Conservation (phyloP, 1,284 basidiomycete species). For the Melampsora americana region DNA sequence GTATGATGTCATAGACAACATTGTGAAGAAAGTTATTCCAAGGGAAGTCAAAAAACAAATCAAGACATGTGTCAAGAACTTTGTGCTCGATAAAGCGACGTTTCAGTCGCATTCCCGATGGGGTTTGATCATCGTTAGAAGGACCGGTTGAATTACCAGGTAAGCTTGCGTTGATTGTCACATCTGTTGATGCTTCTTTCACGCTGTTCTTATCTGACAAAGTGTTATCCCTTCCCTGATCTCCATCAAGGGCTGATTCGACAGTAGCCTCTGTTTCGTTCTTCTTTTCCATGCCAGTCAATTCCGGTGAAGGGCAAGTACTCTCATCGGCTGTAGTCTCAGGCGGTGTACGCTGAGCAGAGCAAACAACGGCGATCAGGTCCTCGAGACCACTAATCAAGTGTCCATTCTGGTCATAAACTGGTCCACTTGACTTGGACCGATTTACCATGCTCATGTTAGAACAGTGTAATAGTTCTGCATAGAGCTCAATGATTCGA, state of each 20-base stretch:
- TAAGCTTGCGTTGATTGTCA: conserved; percentile 6
- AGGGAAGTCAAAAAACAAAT: conserved; percentile 90
- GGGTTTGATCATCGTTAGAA: neutral
- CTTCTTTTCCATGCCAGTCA: neutral
- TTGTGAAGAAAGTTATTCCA: conserved; percentile 99
- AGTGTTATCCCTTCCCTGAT: neutral
- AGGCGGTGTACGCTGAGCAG: neutral
- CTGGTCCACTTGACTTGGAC: conserved; percentile 58
- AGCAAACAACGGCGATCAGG: conserved; percentile 74
- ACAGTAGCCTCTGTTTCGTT: conserved; percentile 7
- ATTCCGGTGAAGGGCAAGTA: neutral
- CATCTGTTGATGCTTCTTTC: conserved; percentile 44
- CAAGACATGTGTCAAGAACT: conserved; percentile 67
- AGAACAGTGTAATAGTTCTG: conserved; percentile 93
- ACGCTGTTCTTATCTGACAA: conserved; percentile 26
- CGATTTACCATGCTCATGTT: conserved; percentile 97
- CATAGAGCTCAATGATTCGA: conserved; percentile 94
- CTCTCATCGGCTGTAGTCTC: neutral
- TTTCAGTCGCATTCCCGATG: conserved; percentile 72
- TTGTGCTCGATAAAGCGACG: conserved; percentile 68
- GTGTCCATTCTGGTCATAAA: conserved; percentile 75
- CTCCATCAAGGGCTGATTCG: conserved; percentile 1
- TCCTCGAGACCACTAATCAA: conserved; percentile 74
- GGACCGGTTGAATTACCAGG: neutral
- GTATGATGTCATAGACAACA: conserved; percentile 91